These are phyloP conservation scores for Turnera subulata DNA, from an alignment of 345 rosid species.

Conservation along the genomic window DNA sequence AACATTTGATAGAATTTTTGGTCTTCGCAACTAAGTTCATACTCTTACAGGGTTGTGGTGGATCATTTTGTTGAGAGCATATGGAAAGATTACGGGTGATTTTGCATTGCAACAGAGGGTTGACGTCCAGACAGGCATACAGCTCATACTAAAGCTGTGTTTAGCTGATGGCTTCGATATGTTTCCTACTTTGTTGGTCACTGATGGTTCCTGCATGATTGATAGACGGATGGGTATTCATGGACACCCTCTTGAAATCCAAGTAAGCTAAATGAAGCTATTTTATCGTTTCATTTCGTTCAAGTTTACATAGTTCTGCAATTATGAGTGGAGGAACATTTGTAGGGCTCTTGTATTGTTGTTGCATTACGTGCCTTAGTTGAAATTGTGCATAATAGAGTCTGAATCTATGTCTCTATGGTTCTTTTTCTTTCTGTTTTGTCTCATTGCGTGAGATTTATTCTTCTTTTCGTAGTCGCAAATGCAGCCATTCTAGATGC, in stretches of 20 bases:
- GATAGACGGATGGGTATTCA: constrained; percentile 98
- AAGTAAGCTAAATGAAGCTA: constrained; percentile 39
- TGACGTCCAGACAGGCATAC: constrained; percentile 96
- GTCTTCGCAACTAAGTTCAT: background rate
- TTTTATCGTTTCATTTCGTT: background rate
- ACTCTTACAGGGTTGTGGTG: constrained; percentile 72
- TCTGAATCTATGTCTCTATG: no score
- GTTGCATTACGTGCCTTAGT: no score
- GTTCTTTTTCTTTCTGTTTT: no score
- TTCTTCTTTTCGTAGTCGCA: no score
- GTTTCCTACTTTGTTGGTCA: constrained; percentile 91
- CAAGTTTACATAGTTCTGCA: no score
- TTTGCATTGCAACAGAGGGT: constrained; percentile 80
- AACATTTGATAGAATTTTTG: background rate
- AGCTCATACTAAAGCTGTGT: constrained; percentile 73
- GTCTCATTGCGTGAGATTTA: no score
- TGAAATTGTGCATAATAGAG: no score
- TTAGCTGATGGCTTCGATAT: constrained; percentile 90
- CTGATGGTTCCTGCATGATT: constrained; percentile 97
- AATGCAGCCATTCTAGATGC: no score
- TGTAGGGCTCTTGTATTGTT: no score
- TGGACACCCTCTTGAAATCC: constrained; percentile 97
- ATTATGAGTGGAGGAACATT: no score
- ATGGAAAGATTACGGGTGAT: constrained; percentile 89
- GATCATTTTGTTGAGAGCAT: constrained; percentile 88